Base-by-base conservation (phyloP, 305 asterid genomes). In the Ilex paraguariensis region DNA sequence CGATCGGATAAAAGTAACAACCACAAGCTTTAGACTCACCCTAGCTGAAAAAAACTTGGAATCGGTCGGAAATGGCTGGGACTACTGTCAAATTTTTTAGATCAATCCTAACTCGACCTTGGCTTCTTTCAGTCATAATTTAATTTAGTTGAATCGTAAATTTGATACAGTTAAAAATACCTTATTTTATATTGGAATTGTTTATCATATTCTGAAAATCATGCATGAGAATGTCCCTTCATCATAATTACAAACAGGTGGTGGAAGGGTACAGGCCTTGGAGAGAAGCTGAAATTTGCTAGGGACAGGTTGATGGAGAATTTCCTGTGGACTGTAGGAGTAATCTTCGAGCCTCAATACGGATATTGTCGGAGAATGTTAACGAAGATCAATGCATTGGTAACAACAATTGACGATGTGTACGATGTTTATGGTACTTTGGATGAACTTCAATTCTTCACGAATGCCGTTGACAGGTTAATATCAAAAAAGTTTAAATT, bases 291-390 rank as follows among this genome's bases (percentile, higher is more conserved):
- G 73, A 67, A 63, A 6, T 86, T 86, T 61, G 81, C 81, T 0
- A 78, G 95, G 75, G 76, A 84, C 64, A 57, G 88, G 62, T 57
- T 84, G 69, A 80, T 80, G 30, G 95, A 87, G 73, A 68, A 80
- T 53, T 87, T 71, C 69, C 62, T 72, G 6, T 74, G 83, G 83
- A 62, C 67, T 15, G 39, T 67, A 0, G 79, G 81, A 31, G 17
- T 60, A 3, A 39, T 30, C 3, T 30, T 17, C 16, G 44, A 64
- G 21, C 61, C 68, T 4, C 44, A 64, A 40, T 44, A 16, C 13
- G 39, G 45, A 31, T 13, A 54, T n/a, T 54, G 60, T 11, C 42
- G 68, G 10, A 54, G 16, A 16, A 54, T 44, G 15, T 48, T 64
- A 44, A 42, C 61, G 17, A 64, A 64, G n/a, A 13, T 39, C 2